Evolutionary conservation across 116 monocot species (phyloP), one percentile per base, ranked within the genome.

Genomic region (Cymodocea nodosa): DNA sequence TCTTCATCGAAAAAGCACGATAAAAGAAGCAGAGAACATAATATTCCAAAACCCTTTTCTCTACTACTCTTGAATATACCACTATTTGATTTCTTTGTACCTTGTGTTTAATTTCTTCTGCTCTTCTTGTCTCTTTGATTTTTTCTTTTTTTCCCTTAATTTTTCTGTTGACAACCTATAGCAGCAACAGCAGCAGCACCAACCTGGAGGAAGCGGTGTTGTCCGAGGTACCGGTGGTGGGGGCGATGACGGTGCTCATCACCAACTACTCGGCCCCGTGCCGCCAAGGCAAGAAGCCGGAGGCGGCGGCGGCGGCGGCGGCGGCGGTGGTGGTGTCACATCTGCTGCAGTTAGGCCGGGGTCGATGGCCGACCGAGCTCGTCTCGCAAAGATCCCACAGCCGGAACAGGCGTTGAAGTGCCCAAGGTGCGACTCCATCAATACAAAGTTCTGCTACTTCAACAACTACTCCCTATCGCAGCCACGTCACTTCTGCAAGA

Each of bases 401-500:
- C 82, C 90, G 24, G 90, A 90, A 39, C 70, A 59, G 25, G 81
- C 81, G 7, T 70, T 90, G 51, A 90, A 83, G 62, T 90, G 90
- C 65, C 90, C 90, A 4, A 75, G 89, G 4, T 89, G 89, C 74
- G 81, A 89, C 50, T 89, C 89, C 15, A 65, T 67, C 78, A 90
- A 90, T 77, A 90, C 90, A 54, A 90, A 90, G 73, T 90, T 90
- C 79, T 90, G 90, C 68, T 89, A 89, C 80, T 89, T 79, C 73
- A 89, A 89, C 78, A 89, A 89, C 68, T 89, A 89, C 73, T 83
- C 83, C 71, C 75, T 90, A 51, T 74, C 84, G 16, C 90, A 90
- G 73, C 90, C 90, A 3, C 83, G 90, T n/a, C 85, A 90, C 74
- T 90, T 90, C 83, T 90, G 89, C 83, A 90, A 90, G 79, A 79